Evolutionary conservation across 2,329 filamentous ascomycete species (phyloP), one percentile per base, ranked within the genome.

Genomic region (Sporothrix variecibatus): DNA sequence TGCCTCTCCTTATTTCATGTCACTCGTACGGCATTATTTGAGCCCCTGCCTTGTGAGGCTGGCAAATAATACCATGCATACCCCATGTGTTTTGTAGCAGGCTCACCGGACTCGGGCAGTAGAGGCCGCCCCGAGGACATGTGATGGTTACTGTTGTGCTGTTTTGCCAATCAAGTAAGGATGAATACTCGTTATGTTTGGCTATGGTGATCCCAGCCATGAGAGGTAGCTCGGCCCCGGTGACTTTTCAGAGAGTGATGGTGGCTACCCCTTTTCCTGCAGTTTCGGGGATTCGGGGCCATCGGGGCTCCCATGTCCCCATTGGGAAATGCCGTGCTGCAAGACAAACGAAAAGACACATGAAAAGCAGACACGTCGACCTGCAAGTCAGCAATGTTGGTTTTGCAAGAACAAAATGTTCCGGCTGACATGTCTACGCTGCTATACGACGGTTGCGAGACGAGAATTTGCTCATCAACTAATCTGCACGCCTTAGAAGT

Each of bases 261-360:
- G 15, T 49, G 43, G 15, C 43, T 15, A 15, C 53, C 26, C 31
- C 20, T 23, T 11, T 9, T 23, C 23, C 20, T 64, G 31, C 34
- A 12, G 8, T 31, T 40, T 64, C 58, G 58, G 58, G 58, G 34
- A 40, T 23, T 64, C 58, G 58, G 58, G 28, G 58, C 17, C 40
- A n/a, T 64, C 20, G 58, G 58, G 58, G 31, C 31, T 64, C 58
- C 58, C 20, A 64, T 11, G 56, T 60, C 56, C 56, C 56, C 34
- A 11, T 64, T 64, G 28, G 58, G 58, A 64, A 2, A 40, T 62
- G 31, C 51, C 9, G 51, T 56, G 8, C 51, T 26, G 20, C 49
- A 51, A 20, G 49, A 51, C 49, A n/a, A 43, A 15, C 20, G 5
- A 51, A 51, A 51, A 23, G 23, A 8, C n/a, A 49, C 11, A 5